Conservation (phyloP, 805 yeast species). For the Yarrowia sp. region DNA sequence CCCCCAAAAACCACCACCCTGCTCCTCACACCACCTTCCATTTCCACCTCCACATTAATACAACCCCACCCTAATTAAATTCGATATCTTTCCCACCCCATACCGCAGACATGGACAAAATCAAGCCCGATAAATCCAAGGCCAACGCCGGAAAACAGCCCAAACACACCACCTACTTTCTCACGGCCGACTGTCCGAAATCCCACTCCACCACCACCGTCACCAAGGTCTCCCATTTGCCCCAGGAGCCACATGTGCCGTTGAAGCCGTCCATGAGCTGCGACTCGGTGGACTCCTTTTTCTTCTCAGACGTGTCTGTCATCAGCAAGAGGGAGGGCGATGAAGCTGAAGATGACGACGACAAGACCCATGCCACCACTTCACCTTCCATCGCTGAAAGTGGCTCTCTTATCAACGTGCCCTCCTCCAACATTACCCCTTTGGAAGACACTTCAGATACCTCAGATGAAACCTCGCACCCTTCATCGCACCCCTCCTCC, state of each 20-base stretch:
- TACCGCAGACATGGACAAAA: slow-evolving; percentile 2
- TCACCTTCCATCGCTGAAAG: neutral
- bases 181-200: slow-evolving; percentile 35
- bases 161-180: slow-evolving; percentile 30
- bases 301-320: slow-evolving; percentile 24
- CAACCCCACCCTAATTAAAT: neutral
- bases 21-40: no score
- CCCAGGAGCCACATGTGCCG: neutral
- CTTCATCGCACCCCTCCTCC: neutral
- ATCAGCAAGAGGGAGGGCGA: neutral
- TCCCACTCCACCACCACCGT: slow-evolving; percentile 37
- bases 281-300: slow-evolving; percentile 45
- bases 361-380: neutral
- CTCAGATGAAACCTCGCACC: neutral
- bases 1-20: neutral
- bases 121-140: slow-evolving; percentile 3
- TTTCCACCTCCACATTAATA: neutral
- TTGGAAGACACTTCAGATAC: neutral
- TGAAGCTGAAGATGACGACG: neutral
- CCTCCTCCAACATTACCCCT: no score
- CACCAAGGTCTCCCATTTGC: slow-evolving; percentile 27
- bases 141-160: no score
- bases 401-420: no score
- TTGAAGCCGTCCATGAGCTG: slow-evolving; percentile 24
- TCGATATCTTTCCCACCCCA: neutral